A percentile compares a stretch with the other conserved stretches of the same genome.
Conservation (phyloP, 2,329 filamentous ascomycete species). For the Dothiorella sarmentorum region DNA sequence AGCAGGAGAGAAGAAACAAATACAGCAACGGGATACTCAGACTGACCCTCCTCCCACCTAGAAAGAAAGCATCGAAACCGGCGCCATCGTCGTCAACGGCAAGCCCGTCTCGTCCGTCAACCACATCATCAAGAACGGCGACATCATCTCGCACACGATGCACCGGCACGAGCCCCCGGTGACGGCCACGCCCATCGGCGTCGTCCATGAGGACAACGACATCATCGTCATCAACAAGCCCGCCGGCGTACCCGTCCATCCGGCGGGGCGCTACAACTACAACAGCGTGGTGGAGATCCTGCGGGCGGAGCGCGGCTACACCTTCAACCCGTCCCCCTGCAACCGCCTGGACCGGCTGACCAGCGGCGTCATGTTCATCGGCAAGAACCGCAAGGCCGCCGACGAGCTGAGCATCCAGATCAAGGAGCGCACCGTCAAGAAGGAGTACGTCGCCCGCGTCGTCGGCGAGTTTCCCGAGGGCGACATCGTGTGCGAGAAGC, state of each 20-base stretch:
- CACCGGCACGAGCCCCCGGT: constrained; percentile 96
- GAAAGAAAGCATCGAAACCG: constrained; percentile 69
- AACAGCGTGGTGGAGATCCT: constrained; percentile 95
- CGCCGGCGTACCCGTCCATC: constrained; percentile 89
- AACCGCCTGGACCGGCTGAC: constrained; percentile 93
- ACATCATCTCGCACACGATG: constrained; percentile 86
- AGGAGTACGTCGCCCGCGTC: constrained; percentile 92
- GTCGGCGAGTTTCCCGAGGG: constrained; percentile 88
- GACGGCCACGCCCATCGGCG: constrained; percentile 70
- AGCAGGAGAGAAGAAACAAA: too few relatives aligned
- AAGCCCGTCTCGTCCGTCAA: constrained; percentile 54
- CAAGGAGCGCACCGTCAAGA: constrained; percentile 75
- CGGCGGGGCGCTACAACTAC: constrained; percentile 91
- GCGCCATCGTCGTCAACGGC: constrained; percentile 77
- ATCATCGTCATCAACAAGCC: constrained; percentile 98
- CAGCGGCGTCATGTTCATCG: constrained; percentile 97
- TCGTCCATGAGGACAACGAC: constrained; percentile 88
- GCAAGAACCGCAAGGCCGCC: constrained; percentile 77
- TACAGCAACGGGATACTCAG: neutral
- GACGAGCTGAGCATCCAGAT: constrained; percentile 75
- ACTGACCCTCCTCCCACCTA: constrained; percentile 14
- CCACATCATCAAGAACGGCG: constrained; percentile 79
- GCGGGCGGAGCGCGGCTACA: constrained; percentile 64
- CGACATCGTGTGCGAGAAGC: constrained; percentile 87
- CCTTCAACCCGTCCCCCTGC: constrained; percentile 67